These are phyloP conservation scores for Coemansia sp. DNA, from an alignment of 192 early-diverging fungal genomes.

Conservation along the genomic window DNA sequence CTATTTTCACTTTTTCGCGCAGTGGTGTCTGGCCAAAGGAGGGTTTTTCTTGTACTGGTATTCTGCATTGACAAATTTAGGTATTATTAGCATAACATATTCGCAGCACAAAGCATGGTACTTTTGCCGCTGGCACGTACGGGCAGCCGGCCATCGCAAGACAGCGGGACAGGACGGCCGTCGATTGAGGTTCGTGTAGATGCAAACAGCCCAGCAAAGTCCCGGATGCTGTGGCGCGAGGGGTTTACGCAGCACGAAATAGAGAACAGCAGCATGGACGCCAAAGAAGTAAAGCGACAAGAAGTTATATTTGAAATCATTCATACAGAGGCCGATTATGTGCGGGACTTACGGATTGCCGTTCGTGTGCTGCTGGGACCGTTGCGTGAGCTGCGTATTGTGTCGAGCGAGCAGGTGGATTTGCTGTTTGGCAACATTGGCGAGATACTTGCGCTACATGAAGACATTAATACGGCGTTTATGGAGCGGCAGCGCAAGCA, in stretches of 20 bases:
- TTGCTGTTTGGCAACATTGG: constrained; percentile 55
- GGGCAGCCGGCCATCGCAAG: constrained; percentile 27
- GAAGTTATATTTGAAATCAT: constrained; percentile 95
- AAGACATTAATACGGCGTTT: constrained; percentile 53
- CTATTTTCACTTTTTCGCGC: no score
- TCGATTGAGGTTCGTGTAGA: constrained; percentile 33
- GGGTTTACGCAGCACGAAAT: constrained; percentile 58
- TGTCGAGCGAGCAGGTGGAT: constrained; percentile 50
- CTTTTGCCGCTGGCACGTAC: constrained; percentile 23
- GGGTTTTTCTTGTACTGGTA: no score
- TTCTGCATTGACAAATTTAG: no score
- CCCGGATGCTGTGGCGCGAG: constrained; percentile 58
- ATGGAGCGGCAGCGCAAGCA: constrained; percentile 58
- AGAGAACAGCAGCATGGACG: constrained; percentile 59
- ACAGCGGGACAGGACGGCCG: constrained; percentile 8
- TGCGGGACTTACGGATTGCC: constrained; percentile 80
- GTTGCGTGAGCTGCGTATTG: constrained; percentile 47
- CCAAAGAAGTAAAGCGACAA: constrained; percentile 80
- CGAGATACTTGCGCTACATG: constrained; percentile 58
- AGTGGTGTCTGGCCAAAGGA: no score
- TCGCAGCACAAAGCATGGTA: constrained; percentile 14
- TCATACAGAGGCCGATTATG: constrained; percentile 88
- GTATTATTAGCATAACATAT: not conserved
- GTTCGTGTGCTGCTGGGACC: constrained; percentile 65
- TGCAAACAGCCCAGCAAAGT: constrained; percentile 41